Base-by-base conservation (phyloP, 805 yeast genomes). In the Candida yuanshanica region DNA sequence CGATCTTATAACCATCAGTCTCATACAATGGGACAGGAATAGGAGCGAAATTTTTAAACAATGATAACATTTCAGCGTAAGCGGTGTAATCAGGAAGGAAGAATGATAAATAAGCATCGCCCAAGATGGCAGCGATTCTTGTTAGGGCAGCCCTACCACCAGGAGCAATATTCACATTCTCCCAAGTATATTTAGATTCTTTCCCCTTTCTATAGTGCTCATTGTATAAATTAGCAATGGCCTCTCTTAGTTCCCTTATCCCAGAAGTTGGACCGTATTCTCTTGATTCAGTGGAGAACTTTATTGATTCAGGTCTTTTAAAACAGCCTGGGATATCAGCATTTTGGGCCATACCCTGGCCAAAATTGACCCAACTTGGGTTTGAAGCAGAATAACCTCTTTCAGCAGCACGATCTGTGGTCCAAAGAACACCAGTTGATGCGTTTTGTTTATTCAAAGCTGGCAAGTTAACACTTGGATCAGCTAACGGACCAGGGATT, bases 291-390 rank as follows among this genome's bases (percentile, higher is more conserved):
- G 71, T 71, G 11, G 75, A 66, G 13, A 77, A 62, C 0, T 72
- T 70, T 22, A 77, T 60, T 7, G 65, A 50, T 1, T 63, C 63
- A 4, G 83, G 83, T 55, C 80, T 63, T 39, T 66, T 64, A 55
- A 75, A 75, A 24, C 81, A 76, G 4, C 82, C 82, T 2, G 76
- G 76, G 35, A 77, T 63, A 36, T 73, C 78, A 18, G 81, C 81
- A 40, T 76, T 80, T 53, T 77, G 82, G 4, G 83, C 82, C 42
- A 79, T 78, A 36, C 83, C 83, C 55, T 77, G 83, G 33, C 83
- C 83, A 55, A 77, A 62, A 54, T 77, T 77, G 29, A 79, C 75
- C 82, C 82, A 77, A 18, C 51, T 52, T 16, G 55, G 57, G 39
- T 56, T 59, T 18, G 61, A n/a, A 11, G 25, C 25, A 12, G 46